Conservation (phyloP, 78 protist genomes). For the Reticulomyxa filosa region DNA sequence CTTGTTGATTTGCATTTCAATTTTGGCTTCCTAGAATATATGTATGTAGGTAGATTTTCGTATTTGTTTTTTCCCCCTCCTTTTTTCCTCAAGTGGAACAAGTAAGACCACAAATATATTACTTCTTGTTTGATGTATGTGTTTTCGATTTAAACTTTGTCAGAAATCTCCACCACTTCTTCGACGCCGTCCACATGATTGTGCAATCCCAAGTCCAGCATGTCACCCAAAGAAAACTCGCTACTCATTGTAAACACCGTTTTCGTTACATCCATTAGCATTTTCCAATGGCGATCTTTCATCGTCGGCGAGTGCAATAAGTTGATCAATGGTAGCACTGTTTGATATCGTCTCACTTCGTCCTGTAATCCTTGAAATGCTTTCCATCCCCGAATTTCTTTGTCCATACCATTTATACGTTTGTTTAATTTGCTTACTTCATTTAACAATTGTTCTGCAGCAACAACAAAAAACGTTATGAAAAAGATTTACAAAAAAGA, state of each 20-base stretch:
- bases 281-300: constrained; percentile 66
- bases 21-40: background rate
- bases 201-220: constrained; percentile 39
- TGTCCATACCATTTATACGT: background rate
- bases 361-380: constrained; percentile 29
- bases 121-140: no score
- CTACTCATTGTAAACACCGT: constrained; percentile 14
- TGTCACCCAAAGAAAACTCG: constrained; percentile 26
- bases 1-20: constrained; percentile 16
- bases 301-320: constrained; percentile 44
- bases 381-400: constrained; percentile 7
- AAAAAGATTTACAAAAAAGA: background rate
- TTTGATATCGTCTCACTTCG: constrained; percentile 23
- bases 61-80: background rate
- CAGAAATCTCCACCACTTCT: constrained; percentile 23
- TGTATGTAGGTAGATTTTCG: background rate
- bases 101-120: background rate
- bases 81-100: background rate
- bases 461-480: background rate
- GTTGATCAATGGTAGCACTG: constrained; percentile 36
- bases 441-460: constrained; percentile 26
- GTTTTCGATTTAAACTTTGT: no score
- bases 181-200: constrained; percentile 33
- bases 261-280: constrained; percentile 31
- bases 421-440: constrained; percentile 19